Evolutionary conservation across 805 yeast genomes (phyloP).

Genomic region (Brettanomyces bruxellensis): DNA sequence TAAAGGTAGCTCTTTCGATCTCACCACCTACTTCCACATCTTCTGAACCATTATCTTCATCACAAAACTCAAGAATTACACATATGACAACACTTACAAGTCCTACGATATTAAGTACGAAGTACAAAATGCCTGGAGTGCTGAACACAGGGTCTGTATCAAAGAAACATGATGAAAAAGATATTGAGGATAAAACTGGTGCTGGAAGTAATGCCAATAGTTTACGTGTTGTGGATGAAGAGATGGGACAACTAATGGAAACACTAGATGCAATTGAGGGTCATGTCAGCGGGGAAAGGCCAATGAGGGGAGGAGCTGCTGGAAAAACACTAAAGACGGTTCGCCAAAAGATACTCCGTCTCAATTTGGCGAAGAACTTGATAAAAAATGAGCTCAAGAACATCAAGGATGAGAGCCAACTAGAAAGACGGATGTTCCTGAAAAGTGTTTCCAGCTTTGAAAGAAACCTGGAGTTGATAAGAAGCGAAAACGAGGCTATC

Average conservation of each 20-base stretch:
- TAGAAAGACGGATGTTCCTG: slow-evolving; percentile 22
- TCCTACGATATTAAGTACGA: no score
- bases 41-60: no score
- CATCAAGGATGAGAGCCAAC: slow-evolving; percentile 20
- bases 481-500: slow-evolving; percentile 23
- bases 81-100: no score
- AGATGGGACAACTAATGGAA: neutral
- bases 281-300: no score
- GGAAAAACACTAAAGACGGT: slow-evolving; percentile 7
- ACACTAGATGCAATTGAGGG: neutral
- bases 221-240: neutral
- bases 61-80: no score
- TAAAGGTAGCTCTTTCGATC: no score
- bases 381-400: slow-evolving; percentile 19
- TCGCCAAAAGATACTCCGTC: slow-evolving; percentile 18
- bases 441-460: slow-evolving; percentile 21
- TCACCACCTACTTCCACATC: no score
- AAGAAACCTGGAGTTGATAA: slow-evolving; percentile 16
- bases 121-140: no score
- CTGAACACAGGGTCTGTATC: no score
- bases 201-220: no score
- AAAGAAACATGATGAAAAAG: no score
- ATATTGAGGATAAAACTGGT: no score
- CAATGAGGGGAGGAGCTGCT: neutral
- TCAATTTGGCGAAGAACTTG: slow-evolving; percentile 25